Conservation (phyloP, 441 rosid genomes). For the Hura crepitans region DNA sequence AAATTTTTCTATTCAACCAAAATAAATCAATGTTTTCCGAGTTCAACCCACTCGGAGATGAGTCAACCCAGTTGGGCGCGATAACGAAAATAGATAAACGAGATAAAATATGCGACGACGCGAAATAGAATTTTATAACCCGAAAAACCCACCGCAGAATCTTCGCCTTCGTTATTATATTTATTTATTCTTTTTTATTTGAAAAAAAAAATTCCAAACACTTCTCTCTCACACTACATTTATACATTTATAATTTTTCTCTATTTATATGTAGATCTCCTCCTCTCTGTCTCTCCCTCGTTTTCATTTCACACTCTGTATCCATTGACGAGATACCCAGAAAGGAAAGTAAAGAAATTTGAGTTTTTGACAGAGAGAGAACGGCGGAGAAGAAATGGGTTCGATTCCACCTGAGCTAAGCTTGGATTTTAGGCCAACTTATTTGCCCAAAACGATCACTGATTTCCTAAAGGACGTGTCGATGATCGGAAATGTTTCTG, state of each 20-base stretch:
- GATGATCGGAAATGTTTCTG: constrained; percentile 39
- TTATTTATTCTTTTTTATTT: background rate
- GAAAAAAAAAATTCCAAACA: background rate
- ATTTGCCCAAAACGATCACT: constrained; percentile 52
- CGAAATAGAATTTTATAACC: constrained; percentile 31
- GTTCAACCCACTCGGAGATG: background rate
- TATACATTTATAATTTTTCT: constrained; percentile 3
- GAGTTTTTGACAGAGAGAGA: background rate
- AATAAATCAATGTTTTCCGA: background rate
- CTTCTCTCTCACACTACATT: constrained; percentile 14
- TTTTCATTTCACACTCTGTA: constrained; percentile 15
- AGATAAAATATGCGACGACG: constrained; percentile 61
- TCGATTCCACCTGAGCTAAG: constrained; percentile 58
- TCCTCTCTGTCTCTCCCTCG: constrained; percentile 26
- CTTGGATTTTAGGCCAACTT: constrained; percentile 55
- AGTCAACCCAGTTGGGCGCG: constrained; percentile 6
- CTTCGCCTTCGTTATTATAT: constrained; percentile 25
- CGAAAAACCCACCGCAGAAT: constrained; percentile 32
- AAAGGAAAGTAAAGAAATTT: background rate
- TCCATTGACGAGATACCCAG: background rate
- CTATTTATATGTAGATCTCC: constrained; percentile 38
- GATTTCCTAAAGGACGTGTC: constrained; percentile 47
- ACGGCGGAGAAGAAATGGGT: constrained; percentile 34
- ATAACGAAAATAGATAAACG: background rate
- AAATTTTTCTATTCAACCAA: no score